Base-by-base conservation (phyloP, 257 asterid species). In the Nicotiana knightiana region DNA sequence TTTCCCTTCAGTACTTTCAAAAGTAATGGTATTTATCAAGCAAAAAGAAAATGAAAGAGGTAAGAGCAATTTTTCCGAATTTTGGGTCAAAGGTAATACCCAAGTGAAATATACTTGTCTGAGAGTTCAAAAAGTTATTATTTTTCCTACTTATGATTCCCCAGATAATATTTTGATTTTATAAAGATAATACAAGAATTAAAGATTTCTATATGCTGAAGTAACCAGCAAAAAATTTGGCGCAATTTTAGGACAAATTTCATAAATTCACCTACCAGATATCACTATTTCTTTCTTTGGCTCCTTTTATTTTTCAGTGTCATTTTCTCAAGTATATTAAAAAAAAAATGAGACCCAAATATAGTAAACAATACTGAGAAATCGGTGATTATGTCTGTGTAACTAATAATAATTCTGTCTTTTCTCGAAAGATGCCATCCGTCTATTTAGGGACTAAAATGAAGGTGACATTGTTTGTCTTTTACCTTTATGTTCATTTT, bases 311-410 rank as follows among this genome's bases (percentile, higher is more conserved):
- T 73, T 73, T 43, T 3, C 3, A 9, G 7, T 3, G 61, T 48
- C 79, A 73, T 28, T 48, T 73, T 73, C 63, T 26, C 26, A 48
- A 73, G 51, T 43, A 73, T 48, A 46, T 26, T 75, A 51, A 26
- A 75, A 51, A 26, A 75, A 26, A 13, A 48, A 15, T 48, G 79
- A 7, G 43, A 26, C 26, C 43, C 24, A 48, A 73, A 73, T 21
- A 48, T 24, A 73, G 24, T 48, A 6, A 73, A 71, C 59, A 71
- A 73, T 73, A 15, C 79, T 51, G 46, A 75, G 53, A 48, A 26
- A 26, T 75, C 79, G 79, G 79, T 16, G 79, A n/a, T 51, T 26
- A 51, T 75, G 79, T 75, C 79, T 75, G 62, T 51, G 63, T 7
- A 51, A 75, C 79, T 15, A 75, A 51, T 9, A 51, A 48, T 75